Conservation (phyloP, 176 grass and related monocot genomes). For the Pharus latifolius region DNA sequence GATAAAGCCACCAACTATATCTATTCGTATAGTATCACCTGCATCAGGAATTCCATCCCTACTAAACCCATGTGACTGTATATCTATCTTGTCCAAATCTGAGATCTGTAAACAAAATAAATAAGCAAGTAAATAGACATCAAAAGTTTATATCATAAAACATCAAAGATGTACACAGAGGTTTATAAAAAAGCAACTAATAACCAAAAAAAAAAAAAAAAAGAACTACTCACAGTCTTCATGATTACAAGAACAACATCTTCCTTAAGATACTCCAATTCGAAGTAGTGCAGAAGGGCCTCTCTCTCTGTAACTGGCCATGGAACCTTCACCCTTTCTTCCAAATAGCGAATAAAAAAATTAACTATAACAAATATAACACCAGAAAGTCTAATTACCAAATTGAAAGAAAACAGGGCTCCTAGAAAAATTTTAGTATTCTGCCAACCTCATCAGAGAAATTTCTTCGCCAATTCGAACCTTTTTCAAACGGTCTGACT, state of each 20-base stretch:
- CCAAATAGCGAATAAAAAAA: constrained; percentile 58
- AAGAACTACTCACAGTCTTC: constrained; percentile 59
- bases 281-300: constrained; percentile 88
- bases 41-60: constrained; percentile 74
- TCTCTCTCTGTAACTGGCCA: constrained; percentile 97
- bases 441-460: constrained; percentile 75
- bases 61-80: constrained; percentile 55
- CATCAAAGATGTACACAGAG: neutral
- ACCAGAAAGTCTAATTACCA: neutral
- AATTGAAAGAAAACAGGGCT: neutral
- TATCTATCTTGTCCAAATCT: constrained; percentile 47
- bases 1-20: constrained; percentile 87
- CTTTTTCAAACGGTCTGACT: constrained; percentile 64
- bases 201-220: neutral
- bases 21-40: constrained; percentile 59
- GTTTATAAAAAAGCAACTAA: neutral
- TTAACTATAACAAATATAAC: constrained; percentile 22
- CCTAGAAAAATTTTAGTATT: neutral
- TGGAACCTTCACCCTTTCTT: constrained; percentile 98
- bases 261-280: constrained; percentile 84
- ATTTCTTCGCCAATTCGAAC: constrained; percentile 94
- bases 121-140: constrained; percentile 16
- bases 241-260: constrained; percentile 82
- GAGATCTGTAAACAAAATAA: constrained; percentile 51
- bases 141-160: neutral